A percentile compares a stretch with the other conserved stretches of the same genome.
These are phyloP conservation scores for Pichia manshurica DNA, from an alignment of 805 yeast species.

Conservation along the genomic window DNA sequence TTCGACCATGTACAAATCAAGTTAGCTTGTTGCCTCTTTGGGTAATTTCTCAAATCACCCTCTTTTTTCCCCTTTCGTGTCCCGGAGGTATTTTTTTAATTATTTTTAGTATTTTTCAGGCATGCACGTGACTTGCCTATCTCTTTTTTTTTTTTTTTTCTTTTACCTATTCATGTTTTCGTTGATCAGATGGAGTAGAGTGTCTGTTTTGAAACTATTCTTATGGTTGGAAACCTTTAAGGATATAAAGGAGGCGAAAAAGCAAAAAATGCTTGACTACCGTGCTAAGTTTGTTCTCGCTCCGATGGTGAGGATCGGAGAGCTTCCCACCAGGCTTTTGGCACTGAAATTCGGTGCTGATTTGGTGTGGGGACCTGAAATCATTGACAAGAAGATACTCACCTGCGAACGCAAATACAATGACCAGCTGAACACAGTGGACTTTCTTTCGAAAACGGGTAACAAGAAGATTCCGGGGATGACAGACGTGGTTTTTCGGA, in stretches of 20 bases:
- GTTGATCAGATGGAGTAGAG: too few species aligned
- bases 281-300: conserved; percentile 80
- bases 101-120: too few species aligned
- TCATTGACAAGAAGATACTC: conserved; percentile 77
- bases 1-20: neutral
- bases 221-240: too few species aligned
- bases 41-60: neutral
- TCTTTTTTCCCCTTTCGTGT: neutral
- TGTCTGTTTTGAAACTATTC: too few species aligned
- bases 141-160: neutral
- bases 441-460: conserved; percentile 42
- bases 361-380: conserved; percentile 94
- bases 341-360: conserved; percentile 86
- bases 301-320: conserved; percentile 97
- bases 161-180: too few species aligned
- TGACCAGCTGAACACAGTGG: conserved; percentile 50
- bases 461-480: conserved; percentile 41
- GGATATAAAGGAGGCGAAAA: too few species aligned
- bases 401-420: conserved; percentile 64
- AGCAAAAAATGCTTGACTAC: conserved; percentile 60
- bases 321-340: conserved; percentile 79
- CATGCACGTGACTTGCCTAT: too few species aligned
- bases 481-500: conserved; percentile 58
- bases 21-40: neutral
- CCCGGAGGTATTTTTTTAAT: too few species aligned